Conservation (phyloP, 1,284 basidiomycete species). For the Rhodofomes roseus region DNA sequence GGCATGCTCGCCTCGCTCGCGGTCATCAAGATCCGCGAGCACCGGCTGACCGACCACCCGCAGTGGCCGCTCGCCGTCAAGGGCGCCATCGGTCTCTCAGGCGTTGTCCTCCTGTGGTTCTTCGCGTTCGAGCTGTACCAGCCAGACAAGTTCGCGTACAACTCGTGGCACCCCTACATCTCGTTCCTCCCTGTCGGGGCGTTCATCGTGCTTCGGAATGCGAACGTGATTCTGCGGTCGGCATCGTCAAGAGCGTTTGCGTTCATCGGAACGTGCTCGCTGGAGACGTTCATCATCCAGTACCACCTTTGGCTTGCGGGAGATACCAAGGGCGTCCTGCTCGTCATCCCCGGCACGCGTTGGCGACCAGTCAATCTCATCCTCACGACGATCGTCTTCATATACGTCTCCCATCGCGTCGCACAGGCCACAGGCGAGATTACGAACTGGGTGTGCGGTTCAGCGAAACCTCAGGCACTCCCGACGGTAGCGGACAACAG, state of each 20-base stretch:
- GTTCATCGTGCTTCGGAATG: conserved; percentile 76
- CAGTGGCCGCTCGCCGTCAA: conserved; percentile 59
- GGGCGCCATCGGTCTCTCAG: conserved; percentile 44
- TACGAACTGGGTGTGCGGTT: conserved; percentile 65
- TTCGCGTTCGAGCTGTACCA: conserved; percentile 77
- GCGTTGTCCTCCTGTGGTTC: conserved; percentile 66
- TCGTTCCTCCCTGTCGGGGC: conserved; percentile 79
- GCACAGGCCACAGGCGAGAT: conserved; percentile 73
- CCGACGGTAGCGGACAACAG: conserved; percentile 24
- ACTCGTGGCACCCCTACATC: conserved; percentile 79
- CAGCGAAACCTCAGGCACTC: conserved; percentile 25
- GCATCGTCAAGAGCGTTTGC: conserved; percentile 68
- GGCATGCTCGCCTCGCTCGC: conserved; percentile 80
- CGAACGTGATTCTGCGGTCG: conserved; percentile 66
- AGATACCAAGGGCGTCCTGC: conserved; percentile 81
- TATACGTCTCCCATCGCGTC: conserved; percentile 76
- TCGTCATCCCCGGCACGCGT: conserved; percentile 71
- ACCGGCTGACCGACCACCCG: conserved; percentile 65
- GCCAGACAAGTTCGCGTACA: conserved; percentile 81
- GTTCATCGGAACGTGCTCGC: conserved; percentile 78
- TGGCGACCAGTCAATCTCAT: conserved; percentile 77
- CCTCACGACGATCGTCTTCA: conserved; percentile 71
- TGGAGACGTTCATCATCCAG: conserved; percentile 87
- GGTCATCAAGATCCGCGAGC: conserved; percentile 74
- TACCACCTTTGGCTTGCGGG: conserved; percentile 88